Evolutionary conservation across 2,329 filamentous ascomycete species (phyloP).

Genomic region (Fusarium sp.): DNA sequence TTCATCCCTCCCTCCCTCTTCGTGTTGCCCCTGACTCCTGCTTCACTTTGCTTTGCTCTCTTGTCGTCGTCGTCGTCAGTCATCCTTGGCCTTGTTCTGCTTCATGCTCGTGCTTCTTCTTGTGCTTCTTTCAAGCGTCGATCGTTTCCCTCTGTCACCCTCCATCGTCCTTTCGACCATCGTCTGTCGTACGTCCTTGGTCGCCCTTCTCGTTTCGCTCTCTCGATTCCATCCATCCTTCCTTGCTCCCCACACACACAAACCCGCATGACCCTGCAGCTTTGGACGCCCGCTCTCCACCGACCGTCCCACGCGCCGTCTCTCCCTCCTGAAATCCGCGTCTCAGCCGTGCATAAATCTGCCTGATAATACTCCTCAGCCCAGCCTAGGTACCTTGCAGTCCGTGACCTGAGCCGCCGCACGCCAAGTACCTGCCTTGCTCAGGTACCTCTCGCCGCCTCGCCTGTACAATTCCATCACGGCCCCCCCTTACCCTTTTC

Average conservation of each 20-base stretch:
- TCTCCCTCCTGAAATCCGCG: constrained; percentile 45
- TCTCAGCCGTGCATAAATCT: constrained; percentile 46
- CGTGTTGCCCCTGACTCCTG: constrained; percentile 32
- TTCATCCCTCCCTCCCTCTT: constrained; percentile 11
- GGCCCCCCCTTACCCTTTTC: constrained; percentile 33
- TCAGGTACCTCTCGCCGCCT: constrained; percentile 31
- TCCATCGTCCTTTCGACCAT: background rate
- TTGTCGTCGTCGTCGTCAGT: background rate
- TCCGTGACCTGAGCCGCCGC: constrained; percentile 21
- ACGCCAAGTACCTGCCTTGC: constrained; percentile 28
- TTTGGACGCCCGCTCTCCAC: constrained; percentile 39
- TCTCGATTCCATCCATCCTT: constrained; percentile 6
- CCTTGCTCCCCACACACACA: constrained; percentile 25
- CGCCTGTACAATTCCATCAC: constrained; percentile 36
- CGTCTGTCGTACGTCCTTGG: constrained; percentile 10
- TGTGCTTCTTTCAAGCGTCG: constrained; percentile 13
- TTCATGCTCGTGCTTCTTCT: constrained; percentile 2
- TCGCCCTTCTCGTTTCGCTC: constrained; percentile 30
- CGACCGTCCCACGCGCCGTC: constrained; percentile 44
- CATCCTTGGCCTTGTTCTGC: background rate
- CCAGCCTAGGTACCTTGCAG: constrained; percentile 35
- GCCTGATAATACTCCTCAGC: constrained; percentile 29
- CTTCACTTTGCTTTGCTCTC: constrained; percentile 1
- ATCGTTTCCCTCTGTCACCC: constrained; percentile 8
- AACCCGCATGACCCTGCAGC: constrained; percentile 37